A percentile compares a stretch with the other conserved stretches of the same genome.
Conservation (phyloP, 441 rosid genomes). For the Euphorbia celastroides region DNA sequence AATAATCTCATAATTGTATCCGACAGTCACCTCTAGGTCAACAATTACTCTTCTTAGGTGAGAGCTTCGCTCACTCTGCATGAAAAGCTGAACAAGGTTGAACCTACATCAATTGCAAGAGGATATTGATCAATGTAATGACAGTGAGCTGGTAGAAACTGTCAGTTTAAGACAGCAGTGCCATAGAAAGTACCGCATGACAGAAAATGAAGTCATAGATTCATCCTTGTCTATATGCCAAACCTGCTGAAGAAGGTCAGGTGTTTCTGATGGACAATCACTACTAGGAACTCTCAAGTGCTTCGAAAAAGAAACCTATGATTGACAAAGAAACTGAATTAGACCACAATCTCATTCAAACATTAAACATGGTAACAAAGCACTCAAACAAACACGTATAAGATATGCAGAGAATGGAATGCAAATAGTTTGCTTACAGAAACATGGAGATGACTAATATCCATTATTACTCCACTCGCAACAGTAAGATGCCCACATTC, state of each 20-base stretch:
- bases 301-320: conserved; percentile 80
- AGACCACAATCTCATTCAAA: conserved; percentile 15
- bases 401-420: conserved; percentile 9
- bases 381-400: conserved; percentile 5
- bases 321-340: conserved; percentile 23
- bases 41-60: conserved; percentile 79
- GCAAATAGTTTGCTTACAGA: conserved; percentile 54
- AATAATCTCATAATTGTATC: conserved; percentile 2
- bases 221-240: conserved; percentile 93
- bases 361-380: neutral
- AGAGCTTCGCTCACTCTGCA: conserved; percentile 53
- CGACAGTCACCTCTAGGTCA: conserved; percentile 75
- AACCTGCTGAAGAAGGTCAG: conserved; percentile 49
- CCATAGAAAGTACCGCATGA: conserved; percentile 60
- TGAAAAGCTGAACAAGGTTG: conserved; percentile 84
- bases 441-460: conserved; percentile 61
- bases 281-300: conserved; percentile 70
- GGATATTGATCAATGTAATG: neutral
- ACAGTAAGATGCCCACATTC: conserved; percentile 51
- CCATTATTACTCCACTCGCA: conserved; percentile 74
- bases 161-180: conserved; percentile 6
- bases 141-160: conserved; percentile 4
- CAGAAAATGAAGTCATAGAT: conserved; percentile 63
- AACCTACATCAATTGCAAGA: conserved; percentile 47
- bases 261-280: conserved; percentile 36